A percentile compares a stretch with the other conserved stretches of the same genome.
These are phyloP conservation scores for Saturnispora hagleri DNA, from an alignment of 805 yeast genomes.

Conservation along the genomic window DNA sequence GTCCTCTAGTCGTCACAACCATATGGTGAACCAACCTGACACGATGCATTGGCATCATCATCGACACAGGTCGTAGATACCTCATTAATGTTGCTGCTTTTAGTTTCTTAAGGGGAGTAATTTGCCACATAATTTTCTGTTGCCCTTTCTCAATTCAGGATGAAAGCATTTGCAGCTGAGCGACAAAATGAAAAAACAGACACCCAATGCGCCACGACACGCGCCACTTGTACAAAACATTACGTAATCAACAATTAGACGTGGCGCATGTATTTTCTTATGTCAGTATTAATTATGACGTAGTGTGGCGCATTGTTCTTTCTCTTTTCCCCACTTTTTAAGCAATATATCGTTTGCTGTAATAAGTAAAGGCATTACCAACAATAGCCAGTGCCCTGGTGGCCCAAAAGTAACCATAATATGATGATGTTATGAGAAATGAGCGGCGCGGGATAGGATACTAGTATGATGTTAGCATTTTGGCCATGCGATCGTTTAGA, in stretches of 20 bases:
- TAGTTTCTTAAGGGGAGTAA: neutral
- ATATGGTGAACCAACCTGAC: conserved; percentile 1
- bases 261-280: neutral
- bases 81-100: neutral
- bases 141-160: neutral
- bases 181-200: neutral
- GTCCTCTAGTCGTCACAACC: neutral
- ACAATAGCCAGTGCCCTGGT: neutral
- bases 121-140: neutral
- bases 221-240: neutral
- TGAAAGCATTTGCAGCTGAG: neutral
- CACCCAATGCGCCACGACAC: neutral
- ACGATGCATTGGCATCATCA: conserved; percentile 5
- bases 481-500: neutral
- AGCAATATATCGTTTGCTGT: neutral
- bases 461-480: neutral
- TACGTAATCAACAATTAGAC: neutral
- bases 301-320: neutral
- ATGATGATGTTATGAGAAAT: neutral
- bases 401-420: neutral
- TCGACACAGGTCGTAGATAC: neutral
- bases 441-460: neutral
- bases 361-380: neutral
- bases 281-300: neutral
- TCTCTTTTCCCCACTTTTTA: neutral